Conservation (phyloP, 352 stramenopile genomes). For the Nothophytophthora sp. region DNA sequence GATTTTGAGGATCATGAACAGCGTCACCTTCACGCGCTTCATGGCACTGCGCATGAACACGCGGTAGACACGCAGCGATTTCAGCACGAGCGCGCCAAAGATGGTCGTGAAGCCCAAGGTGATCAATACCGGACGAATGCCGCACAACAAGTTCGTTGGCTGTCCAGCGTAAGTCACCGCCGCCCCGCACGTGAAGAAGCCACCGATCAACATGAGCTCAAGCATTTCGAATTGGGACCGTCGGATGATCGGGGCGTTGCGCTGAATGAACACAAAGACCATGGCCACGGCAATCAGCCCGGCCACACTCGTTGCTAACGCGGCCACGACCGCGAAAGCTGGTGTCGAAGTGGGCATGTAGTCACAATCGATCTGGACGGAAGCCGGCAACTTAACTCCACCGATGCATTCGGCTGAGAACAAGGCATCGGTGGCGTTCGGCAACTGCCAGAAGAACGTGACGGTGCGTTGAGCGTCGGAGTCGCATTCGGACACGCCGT, state of each 20-base stretch:
- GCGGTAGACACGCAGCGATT: conserved; percentile 46
- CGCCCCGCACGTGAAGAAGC: conserved; percentile 31
- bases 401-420: conserved; percentile 29
- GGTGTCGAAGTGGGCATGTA: conserved; percentile 23
- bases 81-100: conserved; percentile 35
- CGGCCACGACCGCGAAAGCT: conserved; percentile 10
- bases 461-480: conserved; percentile 7
- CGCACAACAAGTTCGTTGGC: conserved; percentile 29
- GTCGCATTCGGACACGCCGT: conserved; percentile 28
- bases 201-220: conserved; percentile 35
- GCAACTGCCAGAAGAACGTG: conserved; percentile 30
- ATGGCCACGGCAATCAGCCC: conserved; percentile 5
- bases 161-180: conserved; percentile 32
- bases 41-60: conserved; percentile 28
- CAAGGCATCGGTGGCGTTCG: conserved; percentile 4
- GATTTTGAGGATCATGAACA: conserved; percentile 2
- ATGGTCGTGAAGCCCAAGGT: conserved; percentile 34
- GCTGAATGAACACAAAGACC: conserved; percentile 17
- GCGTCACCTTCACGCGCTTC: conserved; percentile 23
- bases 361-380: conserved; percentile 22
- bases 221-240: conserved; percentile 60
- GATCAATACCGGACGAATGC: conserved; percentile 14
- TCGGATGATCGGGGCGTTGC: conserved; percentile 39
- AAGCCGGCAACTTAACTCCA: conserved; percentile 6
- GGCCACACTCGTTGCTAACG: conserved; percentile 12